Evolutionary conservation across 2,329 filamentous ascomycete species (phyloP).

Genomic region (Colletotrichum plurivorum): DNA sequence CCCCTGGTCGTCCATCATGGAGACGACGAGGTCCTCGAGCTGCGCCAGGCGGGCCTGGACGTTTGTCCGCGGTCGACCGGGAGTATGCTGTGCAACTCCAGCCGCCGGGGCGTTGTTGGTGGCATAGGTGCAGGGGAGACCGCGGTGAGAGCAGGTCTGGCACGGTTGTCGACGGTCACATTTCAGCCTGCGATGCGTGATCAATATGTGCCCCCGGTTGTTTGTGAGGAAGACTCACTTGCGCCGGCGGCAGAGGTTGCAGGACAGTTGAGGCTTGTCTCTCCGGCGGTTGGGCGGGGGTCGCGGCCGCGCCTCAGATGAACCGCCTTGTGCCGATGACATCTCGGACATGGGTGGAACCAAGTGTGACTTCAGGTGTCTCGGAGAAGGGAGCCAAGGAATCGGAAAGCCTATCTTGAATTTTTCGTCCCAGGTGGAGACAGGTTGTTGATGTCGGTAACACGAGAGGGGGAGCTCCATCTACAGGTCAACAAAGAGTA

Average conservation of each 20-base stretch:
- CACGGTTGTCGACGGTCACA: constrained; percentile 46
- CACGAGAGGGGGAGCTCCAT: too few species aligned
- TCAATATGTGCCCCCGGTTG: background rate
- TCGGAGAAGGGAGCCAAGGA: background rate
- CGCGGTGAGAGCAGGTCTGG: constrained; percentile 42
- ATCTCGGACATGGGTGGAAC: background rate
- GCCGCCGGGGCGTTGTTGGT: constrained; percentile 15
- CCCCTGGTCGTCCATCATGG: constrained; percentile 42
- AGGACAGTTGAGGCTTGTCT: constrained; percentile 52
- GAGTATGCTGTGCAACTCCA: constrained; percentile 3
- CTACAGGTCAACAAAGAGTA: too few species aligned
- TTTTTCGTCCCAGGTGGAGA: too few species aligned
- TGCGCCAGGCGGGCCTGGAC: constrained; percentile 45
- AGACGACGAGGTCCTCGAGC: constrained; percentile 49
- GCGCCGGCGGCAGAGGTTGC: constrained; percentile 50
- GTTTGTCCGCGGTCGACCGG: background rate
- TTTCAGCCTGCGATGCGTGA: constrained; percentile 37
- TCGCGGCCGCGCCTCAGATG: constrained; percentile 1
- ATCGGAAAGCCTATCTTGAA: background rate
- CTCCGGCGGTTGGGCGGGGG: constrained; percentile 46
- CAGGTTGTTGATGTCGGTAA: too few species aligned
- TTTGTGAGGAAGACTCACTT: constrained; percentile 46
- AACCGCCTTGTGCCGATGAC: background rate
- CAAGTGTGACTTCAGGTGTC: background rate
- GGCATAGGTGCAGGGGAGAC: constrained; percentile 45